Percentiles rank a stretch among this genome's conserved stretches.
Evolutionary conservation across 176 grass and related monocot genomes (phyloP).

Genomic region (Triticum turgidum): DNA sequence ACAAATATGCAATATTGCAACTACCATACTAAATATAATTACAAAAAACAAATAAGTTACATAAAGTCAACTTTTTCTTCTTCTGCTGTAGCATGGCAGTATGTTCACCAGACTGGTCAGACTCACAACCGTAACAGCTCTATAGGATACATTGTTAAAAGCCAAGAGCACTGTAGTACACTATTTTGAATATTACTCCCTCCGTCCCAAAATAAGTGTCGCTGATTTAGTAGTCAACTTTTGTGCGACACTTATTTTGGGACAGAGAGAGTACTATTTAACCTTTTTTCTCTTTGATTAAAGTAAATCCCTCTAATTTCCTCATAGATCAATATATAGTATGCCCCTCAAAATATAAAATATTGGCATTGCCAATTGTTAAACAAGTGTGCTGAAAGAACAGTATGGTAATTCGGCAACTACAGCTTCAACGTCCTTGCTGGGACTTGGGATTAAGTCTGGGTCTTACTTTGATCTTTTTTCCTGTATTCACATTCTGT

Average conservation of each 20-base stretch:
- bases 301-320: background rate
- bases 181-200: background rate
- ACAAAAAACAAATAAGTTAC: background rate
- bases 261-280: background rate
- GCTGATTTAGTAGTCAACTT: too few species aligned
- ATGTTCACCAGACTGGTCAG: background rate
- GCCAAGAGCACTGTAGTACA: background rate
- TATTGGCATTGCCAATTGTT: background rate
- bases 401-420: background rate
- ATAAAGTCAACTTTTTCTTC: background rate
- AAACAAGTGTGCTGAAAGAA: background rate
- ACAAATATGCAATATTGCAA: background rate
- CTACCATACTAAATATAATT: background rate
- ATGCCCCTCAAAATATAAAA: background rate
- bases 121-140: background rate
- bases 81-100: background rate
- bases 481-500: constrained; percentile 94
- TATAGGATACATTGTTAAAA: background rate
- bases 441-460: constrained; percentile 11
- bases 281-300: background rate
- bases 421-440: constrained; percentile 3
- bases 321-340: background rate
- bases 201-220: too few species aligned
- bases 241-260: too few species aligned
- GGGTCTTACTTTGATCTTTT: constrained; percentile 85